Percentiles rank a stretch among this genome's conserved stretches.
Evolutionary conservation across 495 filamentous ascomycete species (phyloP).

Genomic region (Daldinia grandis): DNA sequence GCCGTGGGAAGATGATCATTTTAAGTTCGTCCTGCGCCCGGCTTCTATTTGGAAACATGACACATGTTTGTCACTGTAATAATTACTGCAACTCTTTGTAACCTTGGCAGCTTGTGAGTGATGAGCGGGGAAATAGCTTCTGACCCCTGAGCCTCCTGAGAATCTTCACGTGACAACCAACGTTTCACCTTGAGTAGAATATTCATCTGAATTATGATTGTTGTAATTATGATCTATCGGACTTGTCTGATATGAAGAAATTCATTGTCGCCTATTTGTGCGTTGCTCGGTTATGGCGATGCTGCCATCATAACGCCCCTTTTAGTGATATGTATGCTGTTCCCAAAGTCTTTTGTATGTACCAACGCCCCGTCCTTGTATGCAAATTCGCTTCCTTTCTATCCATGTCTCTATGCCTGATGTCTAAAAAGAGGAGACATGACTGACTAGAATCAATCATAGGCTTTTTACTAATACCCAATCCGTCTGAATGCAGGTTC

Average conservation of each 20-base stretch:
- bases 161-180: not conserved
- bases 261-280: not conserved
- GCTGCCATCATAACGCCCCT: not conserved
- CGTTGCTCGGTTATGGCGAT: not conserved
- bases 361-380: not conserved
- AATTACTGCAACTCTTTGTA: not conserved
- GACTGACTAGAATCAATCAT: not conserved
- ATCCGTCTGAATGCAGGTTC: constrained; percentile 47
- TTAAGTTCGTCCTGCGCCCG: not conserved
- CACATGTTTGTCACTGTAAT: not conserved
- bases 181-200: not conserved
- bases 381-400: not conserved
- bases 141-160: not conserved
- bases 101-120: not conserved
- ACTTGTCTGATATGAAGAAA: not conserved
- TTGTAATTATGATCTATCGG: not conserved
- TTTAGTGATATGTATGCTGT: not conserved
- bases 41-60: not conserved
- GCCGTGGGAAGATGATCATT: not conserved
- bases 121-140: not conserved
- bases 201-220: not conserved
- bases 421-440: not conserved
- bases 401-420: not conserved
- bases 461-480: constrained; percentile 34
- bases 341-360: not conserved